Evolutionary conservation across 1,139 yeast genomes (phyloP).

Genomic region (Diutina pseudorugosa): DNA sequence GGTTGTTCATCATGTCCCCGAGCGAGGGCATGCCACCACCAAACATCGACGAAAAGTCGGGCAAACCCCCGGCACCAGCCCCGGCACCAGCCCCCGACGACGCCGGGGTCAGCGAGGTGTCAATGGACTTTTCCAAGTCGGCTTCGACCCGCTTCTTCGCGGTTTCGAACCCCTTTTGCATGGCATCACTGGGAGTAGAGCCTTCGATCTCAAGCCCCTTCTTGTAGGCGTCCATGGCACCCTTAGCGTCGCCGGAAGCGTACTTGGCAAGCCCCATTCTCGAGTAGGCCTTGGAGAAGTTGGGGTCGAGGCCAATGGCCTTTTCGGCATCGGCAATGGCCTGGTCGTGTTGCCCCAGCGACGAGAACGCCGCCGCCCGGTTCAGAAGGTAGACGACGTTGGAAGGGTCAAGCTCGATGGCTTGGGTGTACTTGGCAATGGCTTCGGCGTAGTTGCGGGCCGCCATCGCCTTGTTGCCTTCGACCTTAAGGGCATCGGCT

Average conservation of each 20-base stretch:
- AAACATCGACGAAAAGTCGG: conserved; percentile 55
- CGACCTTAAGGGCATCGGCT: conserved; percentile 76
- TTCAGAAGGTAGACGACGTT: conserved; percentile 84
- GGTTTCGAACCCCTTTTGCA: conserved; percentile 88
- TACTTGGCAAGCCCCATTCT: conserved; percentile 89
- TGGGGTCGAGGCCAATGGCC: conserved; percentile 69
- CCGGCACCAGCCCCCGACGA: conserved; percentile 22
- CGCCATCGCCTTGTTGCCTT: conserved; percentile 92
- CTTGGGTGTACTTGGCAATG: conserved; percentile 64
- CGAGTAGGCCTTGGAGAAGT: conserved; percentile 86
- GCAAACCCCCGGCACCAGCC: conserved; percentile 56
- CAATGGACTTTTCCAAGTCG: conserved; percentile 41
- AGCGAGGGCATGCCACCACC: conserved; percentile 47
- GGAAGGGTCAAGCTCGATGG: conserved; percentile 57
- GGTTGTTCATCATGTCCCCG: conserved; percentile 67
- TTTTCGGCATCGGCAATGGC: conserved; percentile 78
- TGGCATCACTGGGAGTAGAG: conserved; percentile 70
- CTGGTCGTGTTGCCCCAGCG: conserved; percentile 55
- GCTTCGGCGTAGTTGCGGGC: conserved; percentile 59
- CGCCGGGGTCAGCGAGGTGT: conserved; percentile 11
- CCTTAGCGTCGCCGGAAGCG: conserved; percentile 82
- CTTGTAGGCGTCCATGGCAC: conserved; percentile 82
- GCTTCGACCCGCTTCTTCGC: conserved; percentile 80
- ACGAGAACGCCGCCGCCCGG: conserved; percentile 95
- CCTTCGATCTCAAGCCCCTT: conserved; percentile 85